These are phyloP conservation scores for Coniochaeta ligniaria DNA, from an alignment of 2,329 filamentous ascomycete species.

Conservation along the genomic window DNA sequence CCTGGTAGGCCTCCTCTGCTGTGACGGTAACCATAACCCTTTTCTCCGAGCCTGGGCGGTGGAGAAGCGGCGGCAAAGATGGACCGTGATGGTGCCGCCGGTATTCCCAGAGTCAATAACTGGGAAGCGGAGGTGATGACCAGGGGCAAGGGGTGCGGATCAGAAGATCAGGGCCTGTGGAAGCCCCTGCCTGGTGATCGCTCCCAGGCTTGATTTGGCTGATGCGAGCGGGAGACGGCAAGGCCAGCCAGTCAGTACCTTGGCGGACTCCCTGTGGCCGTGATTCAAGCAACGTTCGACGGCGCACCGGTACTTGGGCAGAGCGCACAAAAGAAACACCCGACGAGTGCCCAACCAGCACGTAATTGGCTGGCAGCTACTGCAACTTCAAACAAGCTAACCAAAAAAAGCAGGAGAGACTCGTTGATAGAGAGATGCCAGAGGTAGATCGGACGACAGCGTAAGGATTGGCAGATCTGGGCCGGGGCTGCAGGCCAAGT, in stretches of 20 bases:
- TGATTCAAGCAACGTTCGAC: neutral
- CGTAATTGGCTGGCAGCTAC: neutral
- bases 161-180: neutral
- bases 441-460: neutral
- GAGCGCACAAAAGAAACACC: neutral
- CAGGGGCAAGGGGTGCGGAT: neutral
- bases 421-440: neutral
- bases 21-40: constrained; percentile 1
- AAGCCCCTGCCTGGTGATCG: neutral
- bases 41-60: neutral
- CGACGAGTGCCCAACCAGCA: neutral
- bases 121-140: neutral
- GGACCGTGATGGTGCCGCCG: neutral
- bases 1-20: neutral
- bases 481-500: neutral
- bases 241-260: neutral
- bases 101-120: neutral
- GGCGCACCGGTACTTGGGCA: neutral
- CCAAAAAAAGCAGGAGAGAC: neutral
- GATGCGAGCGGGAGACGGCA: neutral
- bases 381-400: neutral
- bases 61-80: neutral
- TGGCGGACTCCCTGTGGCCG: neutral
- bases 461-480: neutral
- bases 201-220: neutral